Base-by-base conservation (phyloP, 2,329 filamentous ascomycete species). In the Ploettnerulaceae sp. region DNA sequence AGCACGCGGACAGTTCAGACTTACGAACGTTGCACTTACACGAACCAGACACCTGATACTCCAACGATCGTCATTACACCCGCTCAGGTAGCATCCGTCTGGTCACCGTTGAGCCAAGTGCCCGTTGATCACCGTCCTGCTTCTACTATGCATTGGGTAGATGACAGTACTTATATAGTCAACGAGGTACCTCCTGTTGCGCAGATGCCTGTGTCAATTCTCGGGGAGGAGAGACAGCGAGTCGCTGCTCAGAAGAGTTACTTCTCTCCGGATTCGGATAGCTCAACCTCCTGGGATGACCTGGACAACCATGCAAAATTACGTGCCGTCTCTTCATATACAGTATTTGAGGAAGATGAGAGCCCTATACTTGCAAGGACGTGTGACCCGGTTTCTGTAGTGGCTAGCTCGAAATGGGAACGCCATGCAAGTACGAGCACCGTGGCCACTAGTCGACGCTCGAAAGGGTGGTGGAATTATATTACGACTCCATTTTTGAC, bases 401-500 rank as follows among this genome's bases (percentile, higher is more conserved):
- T 56, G 26, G 50, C 37, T n/a, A 47, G 35, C 9, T 44, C 47
- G 8, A 56, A 49, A 33, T 14, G 36, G 20, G 48, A 37, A 11
- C 57, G 43, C 11, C 56, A 54, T 49, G 50, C 52, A 35, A 63
- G 60, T 35, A 47, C 59, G 6, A 61, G 55, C 41, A 63, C 60
- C 34, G 40, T 58, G 43, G 56, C 52, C 15, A 60, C 57, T 31
- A 47, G 71, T 32, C 74, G 77, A 8, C 74, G 73, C 45, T 83
- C 82, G 20, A 73, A 74, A 49, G 85, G 85, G 15, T 89, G 85
- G 84, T 89, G 85, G 85, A 86, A 87, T 57, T 74, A 86, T 54
- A 79, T 89, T 45, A 82, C 77, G 6, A 86, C 84, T 1, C 85
- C 85, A 0, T 89, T 89, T 58, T 42, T 66, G n/a, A 60, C 62